Base-by-base conservation (phyloP, 169 alveolate species). In the Besnoitia besnoiti region DNA sequence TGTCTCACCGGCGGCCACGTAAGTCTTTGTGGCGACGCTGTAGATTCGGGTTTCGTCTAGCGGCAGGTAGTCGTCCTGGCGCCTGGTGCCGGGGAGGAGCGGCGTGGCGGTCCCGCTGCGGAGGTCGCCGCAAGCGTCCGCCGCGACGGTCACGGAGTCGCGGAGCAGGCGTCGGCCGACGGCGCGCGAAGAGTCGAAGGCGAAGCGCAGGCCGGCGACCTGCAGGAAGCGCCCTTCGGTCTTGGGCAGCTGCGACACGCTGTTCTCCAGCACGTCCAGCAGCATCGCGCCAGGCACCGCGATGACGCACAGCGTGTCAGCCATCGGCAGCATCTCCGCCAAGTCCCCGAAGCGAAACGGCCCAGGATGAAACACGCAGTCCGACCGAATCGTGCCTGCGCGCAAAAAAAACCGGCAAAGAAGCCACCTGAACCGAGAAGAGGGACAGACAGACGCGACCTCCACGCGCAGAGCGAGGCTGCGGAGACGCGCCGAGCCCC, bases 191-290 rank as follows among this genome's bases (percentile, higher is more conserved):
- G 93, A 94, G 92, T 79, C 92, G 85, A 73, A 91, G 40, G 67
- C 90, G 47, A 94, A 94, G 19, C 94, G 90, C 39, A 96, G 90
- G 24, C 98, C 98, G 10, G 98, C 94, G 33, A 98, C 95, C 12
- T 95, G 95, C 14, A 96, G 97, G 92, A 97, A 97, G 42, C 99
- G 94, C 0, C 99, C 99, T 61, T 98, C 99, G 61, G 92, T 95
- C 84, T 91, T 95, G 4, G 99, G 99, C 93, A 94, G 95, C 82
- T 94, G 95, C 30, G 96, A 91, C n/a, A 98, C 98, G 47, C 96
- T 82, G 90, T 95, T 96, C 88, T 97, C 97, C 62, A 97, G 90
- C 35, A 93, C 96, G n/a, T 85, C 92, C 59, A 91, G 82, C 33
- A 96, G 93, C 62, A 93, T 55, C 27, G 89, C 50, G 12, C 98